These are phyloP conservation scores for Phytophthora ramorum DNA, from an alignment of 352 stramenopile genomes.

Conservation along the genomic window DNA sequence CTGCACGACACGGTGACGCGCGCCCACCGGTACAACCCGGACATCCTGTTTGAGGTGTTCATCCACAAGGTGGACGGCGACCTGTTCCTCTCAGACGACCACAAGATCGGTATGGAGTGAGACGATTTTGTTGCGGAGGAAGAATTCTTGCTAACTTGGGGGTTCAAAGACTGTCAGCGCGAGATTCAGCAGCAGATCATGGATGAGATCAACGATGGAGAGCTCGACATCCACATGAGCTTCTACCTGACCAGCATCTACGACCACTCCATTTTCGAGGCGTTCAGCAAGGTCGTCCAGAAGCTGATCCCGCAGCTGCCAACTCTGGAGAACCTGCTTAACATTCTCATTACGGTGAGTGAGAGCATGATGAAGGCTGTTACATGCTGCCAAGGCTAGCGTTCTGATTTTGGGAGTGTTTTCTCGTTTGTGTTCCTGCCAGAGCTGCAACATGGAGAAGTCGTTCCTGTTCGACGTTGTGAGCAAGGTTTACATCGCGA, in stretches of 20 bases:
- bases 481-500: constrained; percentile 99
- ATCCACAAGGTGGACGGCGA: constrained; percentile 99
- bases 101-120: constrained; percentile 92
- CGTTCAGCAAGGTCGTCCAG: constrained; percentile 97
- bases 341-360: constrained; percentile 94
- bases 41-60: constrained; percentile 98
- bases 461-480: constrained; percentile 99
- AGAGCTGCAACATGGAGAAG: constrained; percentile 99
- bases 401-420: not conserved
- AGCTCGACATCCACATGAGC: constrained; percentile 93
- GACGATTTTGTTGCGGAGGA: not conserved
- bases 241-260: constrained; percentile 94
- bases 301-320: constrained; percentile 97
- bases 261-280: constrained; percentile 98
- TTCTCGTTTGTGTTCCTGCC: constrained; percentile 27
- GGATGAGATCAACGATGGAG: constrained; percentile 95
- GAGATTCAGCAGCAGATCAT: constrained; percentile 98
- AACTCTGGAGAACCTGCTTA: constrained; percentile 98
- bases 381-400: not conserved
- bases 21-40: constrained; percentile 93
- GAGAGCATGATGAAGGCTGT: not conserved
- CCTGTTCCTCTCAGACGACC: constrained; percentile 97
- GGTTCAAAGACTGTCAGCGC: constrained; percentile 91
- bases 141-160: not conserved
- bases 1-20: constrained; percentile 90